These are phyloP conservation scores for Cicer arietinum DNA, from an alignment of 306 rosid genomes.

Conservation along the genomic window DNA sequence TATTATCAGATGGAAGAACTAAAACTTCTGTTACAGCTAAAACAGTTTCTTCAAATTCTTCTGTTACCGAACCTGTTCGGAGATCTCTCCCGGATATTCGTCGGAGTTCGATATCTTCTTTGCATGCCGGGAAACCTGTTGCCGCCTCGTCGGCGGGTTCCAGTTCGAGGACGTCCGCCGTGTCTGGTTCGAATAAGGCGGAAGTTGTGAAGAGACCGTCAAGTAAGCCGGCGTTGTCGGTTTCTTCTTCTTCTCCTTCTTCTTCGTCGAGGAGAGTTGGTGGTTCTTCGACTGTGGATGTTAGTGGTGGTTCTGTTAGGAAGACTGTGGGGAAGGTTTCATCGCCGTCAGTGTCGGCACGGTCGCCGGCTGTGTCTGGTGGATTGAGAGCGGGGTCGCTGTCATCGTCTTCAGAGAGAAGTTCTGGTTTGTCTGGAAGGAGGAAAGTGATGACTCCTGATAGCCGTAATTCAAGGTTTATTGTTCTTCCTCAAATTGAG, in stretches of 20 bases:
- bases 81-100: slow-evolving; percentile 79
- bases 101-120: slow-evolving; percentile 64
- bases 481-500: slow-evolving; percentile 92
- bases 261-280: slow-evolving; percentile 44
- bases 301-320: slow-evolving; percentile 66
- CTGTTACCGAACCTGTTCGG: slow-evolving; percentile 54
- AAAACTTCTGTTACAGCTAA: slow-evolving; percentile 49
- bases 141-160: slow-evolving; percentile 48
- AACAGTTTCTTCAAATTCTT: slow-evolving; percentile 10
- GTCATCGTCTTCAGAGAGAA: slow-evolving; percentile 67
- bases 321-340: slow-evolving; percentile 67
- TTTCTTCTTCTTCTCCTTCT: slow-evolving; percentile 43
- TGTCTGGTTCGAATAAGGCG: slow-evolving; percentile 51
- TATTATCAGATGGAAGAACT: slow-evolving; percentile 47
- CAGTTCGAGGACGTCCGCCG: slow-evolving; percentile 50
- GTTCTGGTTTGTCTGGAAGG: slow-evolving; percentile 69
- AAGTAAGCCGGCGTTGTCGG: slow-evolving; percentile 59
- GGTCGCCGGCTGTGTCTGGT: slow-evolving; percentile 61
- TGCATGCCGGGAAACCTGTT: slow-evolving; percentile 52
- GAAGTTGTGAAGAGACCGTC: slow-evolving; percentile 56
- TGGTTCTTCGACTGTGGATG: slow-evolving; percentile 61
- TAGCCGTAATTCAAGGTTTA: slow-evolving; percentile 71
- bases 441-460: slow-evolving; percentile 68
- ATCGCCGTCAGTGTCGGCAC: slow-evolving; percentile 51
- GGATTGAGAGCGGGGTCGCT: slow-evolving; percentile 64